Evolutionary conservation across 202 grass and related monocot genomes (phyloP), one percentile per base, ranked within the genome.

Genomic region (Digitaria exilis): DNA sequence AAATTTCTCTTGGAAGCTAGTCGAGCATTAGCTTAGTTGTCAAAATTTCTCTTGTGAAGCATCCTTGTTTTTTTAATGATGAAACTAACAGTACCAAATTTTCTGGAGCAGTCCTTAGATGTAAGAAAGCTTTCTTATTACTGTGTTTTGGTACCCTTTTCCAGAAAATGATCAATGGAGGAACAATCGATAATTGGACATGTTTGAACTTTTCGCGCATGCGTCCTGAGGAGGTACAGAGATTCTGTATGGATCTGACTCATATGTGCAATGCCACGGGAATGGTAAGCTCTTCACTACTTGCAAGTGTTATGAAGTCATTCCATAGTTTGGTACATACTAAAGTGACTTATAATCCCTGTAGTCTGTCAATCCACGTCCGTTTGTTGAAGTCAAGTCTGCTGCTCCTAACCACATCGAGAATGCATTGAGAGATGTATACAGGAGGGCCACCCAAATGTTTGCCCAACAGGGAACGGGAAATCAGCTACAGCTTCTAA

Each of bases 81-180:
- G 32, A 41, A 18, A 55, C 7, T 19, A 55, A 21, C 14, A 37
- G 0, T 34, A 7, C 45, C 8, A 4, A 9, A 18, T 66, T 79
- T 25, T 52, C 19, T 17, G 35, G 44, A 32, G 0, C n/a, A 37
- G 4, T 28, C 5, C 15, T 31, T 46, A 3, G 21, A 26, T 79
- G 62, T 41, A 39, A 52, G 6, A n/a, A 61, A 54, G 12, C 30
- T 48, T 74, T 73, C 49, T 80, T 26, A 77, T 25, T 65, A 68
- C 24, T 81, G 18, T 84, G 6, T 65, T 14, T 51, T 56, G 4
- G 35, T 42, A 16, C 50, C 18, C 48, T 64, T 49, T 22, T 84
- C 19, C 58, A 95, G 93, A 95, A 92, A 95, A 88, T 95, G 93
- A 78, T 95, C n/a, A 84, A 95, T 52, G 93, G 90, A 41, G 93